phyloP scores from a whole-genome alignment of 2,329 filamentous ascomycete genomes.

The Dactylellina parvicollis region DNA sequence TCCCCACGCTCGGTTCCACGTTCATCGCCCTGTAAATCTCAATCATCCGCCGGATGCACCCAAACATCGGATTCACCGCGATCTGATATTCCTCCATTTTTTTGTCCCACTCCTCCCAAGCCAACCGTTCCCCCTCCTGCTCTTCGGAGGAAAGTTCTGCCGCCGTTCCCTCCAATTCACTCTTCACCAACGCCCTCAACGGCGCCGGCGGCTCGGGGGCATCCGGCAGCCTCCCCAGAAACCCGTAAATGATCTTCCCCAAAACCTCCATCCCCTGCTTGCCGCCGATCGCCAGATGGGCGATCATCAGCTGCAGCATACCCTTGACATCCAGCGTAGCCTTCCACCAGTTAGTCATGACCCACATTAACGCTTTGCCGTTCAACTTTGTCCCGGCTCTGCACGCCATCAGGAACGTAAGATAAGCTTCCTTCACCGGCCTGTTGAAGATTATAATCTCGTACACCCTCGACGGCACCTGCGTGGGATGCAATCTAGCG shows the following conservation, averaged over 20 bases:
- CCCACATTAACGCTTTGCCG: constrained; percentile 57
- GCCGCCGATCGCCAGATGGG: constrained; percentile 52
- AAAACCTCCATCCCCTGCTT: constrained; percentile 59
- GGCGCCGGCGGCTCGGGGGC: constrained; percentile 53
- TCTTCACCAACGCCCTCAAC: constrained; percentile 8
- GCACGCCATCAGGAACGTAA: constrained; percentile 65
- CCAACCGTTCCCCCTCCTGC: constrained; percentile 8
- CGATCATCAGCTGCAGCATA: constrained; percentile 19
- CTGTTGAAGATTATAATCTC: constrained; percentile 64
- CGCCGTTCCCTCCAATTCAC: neutral
- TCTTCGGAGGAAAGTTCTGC: constrained; percentile 4
- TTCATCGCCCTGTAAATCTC: constrained; percentile 58
- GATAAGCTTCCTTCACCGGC: constrained; percentile 64
- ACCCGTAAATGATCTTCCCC: constrained; percentile 63
- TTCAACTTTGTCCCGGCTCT: constrained; percentile 62
- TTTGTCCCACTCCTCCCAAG: constrained; percentile 37
- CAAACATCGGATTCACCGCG: constrained; percentile 55
- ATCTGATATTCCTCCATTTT: constrained; percentile 38
- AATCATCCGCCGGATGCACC: constrained; percentile 58
- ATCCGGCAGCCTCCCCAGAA: constrained; percentile 61
- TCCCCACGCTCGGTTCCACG: constrained; percentile 57
- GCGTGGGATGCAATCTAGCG: constrained; percentile 64
- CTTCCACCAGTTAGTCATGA: constrained; percentile 49
- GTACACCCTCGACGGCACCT: constrained; percentile 63
- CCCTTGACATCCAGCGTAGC: constrained; percentile 58